Conservation (phyloP, 2,329 filamentous ascomycete species). For the Intubia oerlemansii region DNA sequence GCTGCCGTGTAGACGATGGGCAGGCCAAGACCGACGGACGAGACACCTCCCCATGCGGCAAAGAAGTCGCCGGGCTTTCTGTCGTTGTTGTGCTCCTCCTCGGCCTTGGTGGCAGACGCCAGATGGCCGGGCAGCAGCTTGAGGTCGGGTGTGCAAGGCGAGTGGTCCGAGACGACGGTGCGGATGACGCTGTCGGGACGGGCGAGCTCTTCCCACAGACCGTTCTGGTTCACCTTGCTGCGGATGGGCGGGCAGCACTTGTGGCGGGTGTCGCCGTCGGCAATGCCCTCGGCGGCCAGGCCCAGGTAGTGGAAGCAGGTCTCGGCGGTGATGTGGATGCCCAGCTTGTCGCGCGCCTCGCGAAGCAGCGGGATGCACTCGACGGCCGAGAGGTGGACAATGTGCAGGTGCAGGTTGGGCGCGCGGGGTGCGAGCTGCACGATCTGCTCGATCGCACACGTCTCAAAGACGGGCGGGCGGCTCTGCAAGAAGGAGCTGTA, state of each 20-base stretch:
- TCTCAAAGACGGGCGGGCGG: constrained; percentile 75
- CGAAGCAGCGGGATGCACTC: constrained; percentile 68
- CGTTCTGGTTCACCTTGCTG: constrained; percentile 58
- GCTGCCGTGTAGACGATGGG: constrained; percentile 75
- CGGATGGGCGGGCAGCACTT: constrained; percentile 93
- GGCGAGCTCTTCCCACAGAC: constrained; percentile 66
- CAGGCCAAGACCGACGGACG: constrained; percentile 76
- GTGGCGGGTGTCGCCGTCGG: constrained; percentile 71
- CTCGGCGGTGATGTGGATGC: constrained; percentile 77
- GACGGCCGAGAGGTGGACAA: constrained; percentile 80
- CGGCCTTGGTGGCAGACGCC: constrained; percentile 5
- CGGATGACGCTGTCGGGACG: constrained; percentile 56
- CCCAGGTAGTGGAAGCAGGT: constrained; percentile 92
- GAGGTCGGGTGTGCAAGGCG: constrained; percentile 82
- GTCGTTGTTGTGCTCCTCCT: constrained; percentile 1
- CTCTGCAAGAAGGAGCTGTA: constrained; percentile 89
- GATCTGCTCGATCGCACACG: constrained; percentile 74
- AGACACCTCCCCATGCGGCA: constrained; percentile 89
- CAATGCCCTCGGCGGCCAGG: constrained; percentile 61
- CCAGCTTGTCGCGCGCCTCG: constrained; percentile 44
- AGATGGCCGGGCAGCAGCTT: constrained; percentile 65
- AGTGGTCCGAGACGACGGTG: constrained; percentile 89
- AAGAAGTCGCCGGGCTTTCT: constrained; percentile 61
- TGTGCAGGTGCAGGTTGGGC: constrained; percentile 68
- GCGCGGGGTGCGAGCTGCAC: constrained; percentile 61